Conservation (phyloP, 192 early-diverging fungal species). For the Backusella circina region DNA sequence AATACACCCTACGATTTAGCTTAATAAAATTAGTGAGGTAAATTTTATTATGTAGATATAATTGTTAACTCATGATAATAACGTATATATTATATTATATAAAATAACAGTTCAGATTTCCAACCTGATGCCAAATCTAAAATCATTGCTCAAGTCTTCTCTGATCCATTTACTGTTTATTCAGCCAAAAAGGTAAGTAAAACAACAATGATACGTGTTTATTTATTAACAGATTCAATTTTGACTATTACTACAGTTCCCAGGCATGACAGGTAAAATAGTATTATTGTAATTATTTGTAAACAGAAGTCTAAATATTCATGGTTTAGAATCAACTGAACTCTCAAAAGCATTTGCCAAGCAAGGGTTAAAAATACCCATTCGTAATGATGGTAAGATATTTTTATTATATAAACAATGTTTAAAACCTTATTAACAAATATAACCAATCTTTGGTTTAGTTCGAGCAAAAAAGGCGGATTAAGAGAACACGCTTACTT, state of each 20-base stretch:
- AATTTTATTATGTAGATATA: constrained; percentile 2
- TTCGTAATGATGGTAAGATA: constrained; percentile 61
- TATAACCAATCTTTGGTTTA: background rate
- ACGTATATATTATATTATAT: no score
- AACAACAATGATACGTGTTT: background rate
- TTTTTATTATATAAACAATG: background rate
- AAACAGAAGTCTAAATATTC: background rate
- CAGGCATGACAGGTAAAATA: constrained; percentile 72
- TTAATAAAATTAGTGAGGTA: constrained; percentile 68
- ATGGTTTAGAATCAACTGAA: constrained; percentile 63
- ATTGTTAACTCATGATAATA: background rate
- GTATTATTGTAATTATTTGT: background rate
- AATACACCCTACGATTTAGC: constrained; percentile 63
- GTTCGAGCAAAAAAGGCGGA: constrained; percentile 14
- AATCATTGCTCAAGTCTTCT: constrained; percentile 53
- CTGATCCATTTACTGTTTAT: constrained; percentile 73
- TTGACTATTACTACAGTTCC: constrained; percentile 41
- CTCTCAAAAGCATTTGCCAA: constrained; percentile 73
- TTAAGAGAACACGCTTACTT: background rate
- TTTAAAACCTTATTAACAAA: background rate
- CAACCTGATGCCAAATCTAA: constrained; percentile 25
- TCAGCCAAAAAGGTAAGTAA: constrained; percentile 63
- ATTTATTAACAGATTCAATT: background rate
- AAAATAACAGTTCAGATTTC: constrained; percentile 21
- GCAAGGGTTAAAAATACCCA: constrained; percentile 79